These are phyloP conservation scores for Aspergillus asperescens DNA, from an alignment of 495 filamentous ascomycete species.

Conservation along the genomic window DNA sequence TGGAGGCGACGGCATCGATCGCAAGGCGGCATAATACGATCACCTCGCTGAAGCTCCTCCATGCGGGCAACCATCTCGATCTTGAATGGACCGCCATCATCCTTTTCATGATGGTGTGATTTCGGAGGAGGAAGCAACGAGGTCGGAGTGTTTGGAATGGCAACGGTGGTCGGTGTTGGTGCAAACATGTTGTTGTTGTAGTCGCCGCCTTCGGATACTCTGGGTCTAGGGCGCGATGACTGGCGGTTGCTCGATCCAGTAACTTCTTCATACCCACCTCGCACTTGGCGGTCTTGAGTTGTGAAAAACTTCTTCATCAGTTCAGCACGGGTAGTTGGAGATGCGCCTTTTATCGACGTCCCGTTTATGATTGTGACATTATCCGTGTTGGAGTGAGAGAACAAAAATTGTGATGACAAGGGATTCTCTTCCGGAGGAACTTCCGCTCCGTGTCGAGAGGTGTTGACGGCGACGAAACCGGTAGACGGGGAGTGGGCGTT, in stretches of 20 bases:
- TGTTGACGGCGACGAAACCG: conserved; percentile 58
- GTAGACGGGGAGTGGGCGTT: conserved; percentile 39
- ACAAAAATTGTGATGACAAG: conserved; percentile 37
- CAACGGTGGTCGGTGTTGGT: conserved; percentile 40
- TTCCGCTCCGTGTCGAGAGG: conserved; percentile 34
- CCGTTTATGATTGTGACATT: conserved; percentile 49
- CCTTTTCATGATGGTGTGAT: conserved; percentile 45
- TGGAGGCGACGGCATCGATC: conserved; percentile 75
- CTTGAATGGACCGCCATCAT: conserved; percentile 59
- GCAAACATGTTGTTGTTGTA: conserved; percentile 38
- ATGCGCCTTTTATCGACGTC: conserved; percentile 47
- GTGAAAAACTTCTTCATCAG: conserved; percentile 56
- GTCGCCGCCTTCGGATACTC: conserved; percentile 35
- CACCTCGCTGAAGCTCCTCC: conserved; percentile 68
- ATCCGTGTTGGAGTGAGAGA: conserved; percentile 41
- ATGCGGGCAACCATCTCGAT: conserved; percentile 66
- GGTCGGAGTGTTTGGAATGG: conserved; percentile 48
- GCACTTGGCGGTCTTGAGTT: conserved; percentile 46
- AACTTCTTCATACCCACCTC: conserved; percentile 33
- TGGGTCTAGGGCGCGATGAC: conserved; percentile 30
- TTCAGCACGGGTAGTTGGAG: conserved; percentile 48
- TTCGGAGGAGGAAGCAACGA: conserved; percentile 48
- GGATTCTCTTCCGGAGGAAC: conserved; percentile 27
- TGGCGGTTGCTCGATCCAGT: conserved; percentile 24
- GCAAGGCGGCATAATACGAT: conserved; percentile 69